Conservation (phyloP, 108 stramenopile species). For the Licmophora abbreviata region DNA sequence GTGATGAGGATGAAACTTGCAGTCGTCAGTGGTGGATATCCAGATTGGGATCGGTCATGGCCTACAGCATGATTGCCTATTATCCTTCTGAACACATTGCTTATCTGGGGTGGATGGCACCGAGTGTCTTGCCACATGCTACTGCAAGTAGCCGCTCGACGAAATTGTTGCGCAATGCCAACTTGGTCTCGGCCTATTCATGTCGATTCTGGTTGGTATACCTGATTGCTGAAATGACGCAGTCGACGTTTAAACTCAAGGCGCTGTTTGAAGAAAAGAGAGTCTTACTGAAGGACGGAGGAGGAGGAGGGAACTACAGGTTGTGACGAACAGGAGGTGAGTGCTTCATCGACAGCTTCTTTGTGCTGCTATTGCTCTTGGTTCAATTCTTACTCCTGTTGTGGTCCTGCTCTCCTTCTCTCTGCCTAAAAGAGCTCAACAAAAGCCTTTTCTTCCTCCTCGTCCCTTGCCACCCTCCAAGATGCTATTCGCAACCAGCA, state of each 20-base stretch:
- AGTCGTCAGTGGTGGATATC: constrained; percentile 26
- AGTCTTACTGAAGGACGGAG: background rate
- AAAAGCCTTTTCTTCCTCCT: too few relatives aligned
- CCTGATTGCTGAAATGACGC: constrained; percentile 47
- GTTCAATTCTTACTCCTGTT: too few relatives aligned
- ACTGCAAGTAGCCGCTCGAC: background rate
- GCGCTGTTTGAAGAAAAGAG: constrained; percentile 11
- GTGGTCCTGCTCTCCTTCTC: too few relatives aligned
- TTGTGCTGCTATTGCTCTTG: too few relatives aligned
- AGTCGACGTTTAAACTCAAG: constrained; percentile 24
- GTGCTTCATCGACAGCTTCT: too few relatives aligned
- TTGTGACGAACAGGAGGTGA: background rate
- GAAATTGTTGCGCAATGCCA: constrained; percentile 23
- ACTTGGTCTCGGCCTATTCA: constrained; percentile 43
- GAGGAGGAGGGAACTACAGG: background rate
- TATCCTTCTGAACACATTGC: constrained; percentile 74
- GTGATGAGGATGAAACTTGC: constrained; percentile 4
- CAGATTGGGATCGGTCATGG: constrained; percentile 52
- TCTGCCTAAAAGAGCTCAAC: too few relatives aligned
- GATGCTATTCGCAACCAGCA: constrained; percentile 1
- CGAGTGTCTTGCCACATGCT: constrained; percentile 14
- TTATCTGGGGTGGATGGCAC: constrained; percentile 58
- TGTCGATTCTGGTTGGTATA: constrained; percentile 66
- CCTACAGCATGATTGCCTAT: constrained; percentile 63
- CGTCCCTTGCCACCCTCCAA: too few relatives aligned